Percentiles rank a stretch among this genome's conserved stretches.
Evolutionary conservation across 306 rosid genomes (phyloP).

Genomic region (Rubus idaeus): DNA sequence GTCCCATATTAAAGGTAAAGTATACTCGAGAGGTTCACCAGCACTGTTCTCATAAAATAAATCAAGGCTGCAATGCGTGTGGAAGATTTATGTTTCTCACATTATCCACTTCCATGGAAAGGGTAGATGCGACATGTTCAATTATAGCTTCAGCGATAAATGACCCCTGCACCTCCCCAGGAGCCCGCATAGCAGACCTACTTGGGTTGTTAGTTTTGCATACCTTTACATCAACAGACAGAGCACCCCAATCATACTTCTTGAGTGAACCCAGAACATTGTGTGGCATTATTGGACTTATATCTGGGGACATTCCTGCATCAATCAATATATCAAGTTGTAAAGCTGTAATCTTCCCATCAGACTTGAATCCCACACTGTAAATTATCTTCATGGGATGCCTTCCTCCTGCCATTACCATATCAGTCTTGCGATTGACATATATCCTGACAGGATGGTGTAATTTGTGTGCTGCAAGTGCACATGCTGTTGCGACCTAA

Average conservation of each 20-base stretch:
- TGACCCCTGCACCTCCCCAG: constrained; percentile 90
- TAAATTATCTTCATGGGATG: constrained; percentile 92
- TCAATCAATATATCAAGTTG: constrained; percentile 68
- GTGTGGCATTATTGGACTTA: constrained; percentile 60
- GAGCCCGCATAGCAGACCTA: constrained; percentile 91
- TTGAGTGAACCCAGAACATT: constrained; percentile 49
- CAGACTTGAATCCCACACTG: constrained; percentile 75
- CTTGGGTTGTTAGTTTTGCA: constrained; percentile 80
- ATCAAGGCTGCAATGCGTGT: constrained; percentile 61
- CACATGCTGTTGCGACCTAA: constrained; percentile 83
- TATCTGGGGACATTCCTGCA: constrained; percentile 70
- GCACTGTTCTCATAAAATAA: constrained; percentile 45
- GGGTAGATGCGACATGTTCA: constrained; percentile 78
- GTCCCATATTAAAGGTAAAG: constrained; percentile 80
- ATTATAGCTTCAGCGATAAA: constrained; percentile 84
- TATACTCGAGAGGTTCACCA: constrained; percentile 74
- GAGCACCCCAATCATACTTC: constrained; percentile 93
- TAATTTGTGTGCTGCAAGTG: constrained; percentile 84
- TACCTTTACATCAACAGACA: constrained; percentile 74
- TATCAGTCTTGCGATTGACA: constrained; percentile 80
- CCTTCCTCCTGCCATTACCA: constrained; percentile 95
- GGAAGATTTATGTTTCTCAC: constrained; percentile 79
- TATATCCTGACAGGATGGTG: constrained; percentile 74
- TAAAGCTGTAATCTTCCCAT: constrained; percentile 83
- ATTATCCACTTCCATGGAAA: constrained; percentile 66